Conservation (phyloP, 345 rosid genomes). For the Euphorbia tirucalli region DNA sequence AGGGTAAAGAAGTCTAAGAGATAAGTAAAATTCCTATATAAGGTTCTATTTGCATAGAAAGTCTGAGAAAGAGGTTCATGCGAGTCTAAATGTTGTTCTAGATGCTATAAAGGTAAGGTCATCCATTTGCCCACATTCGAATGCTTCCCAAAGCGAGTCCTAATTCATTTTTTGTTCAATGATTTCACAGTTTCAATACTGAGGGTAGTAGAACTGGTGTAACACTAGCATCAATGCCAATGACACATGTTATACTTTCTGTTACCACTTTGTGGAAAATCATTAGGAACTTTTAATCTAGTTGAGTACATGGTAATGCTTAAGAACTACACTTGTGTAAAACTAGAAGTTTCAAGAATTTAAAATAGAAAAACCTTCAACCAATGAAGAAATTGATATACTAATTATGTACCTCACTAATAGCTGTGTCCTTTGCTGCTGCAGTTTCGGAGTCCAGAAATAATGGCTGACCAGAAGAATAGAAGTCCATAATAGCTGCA, state of each 20-base stretch:
- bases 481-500: constrained; percentile 93
- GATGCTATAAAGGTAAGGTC: not conserved
- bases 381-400: not conserved
- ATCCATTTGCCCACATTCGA: not conserved
- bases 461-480: constrained; percentile 83
- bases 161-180: not conserved
- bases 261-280: too few species aligned
- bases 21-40: too few species aligned
- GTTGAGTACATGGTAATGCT: not conserved
- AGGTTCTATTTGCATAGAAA: too few species aligned
- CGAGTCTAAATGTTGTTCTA: not conserved
- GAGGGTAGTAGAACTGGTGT: not conserved
- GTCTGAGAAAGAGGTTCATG: not conserved
- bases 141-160: not conserved
- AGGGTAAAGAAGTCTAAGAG: not conserved
- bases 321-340: not conserved
- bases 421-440: constrained; percentile 83
- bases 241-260: too few species aligned
- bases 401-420: constrained; percentile 53
- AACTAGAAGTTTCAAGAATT: not conserved
- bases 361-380: not conserved
- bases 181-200: not conserved
- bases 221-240: not conserved
- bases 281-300: not conserved
- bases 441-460: constrained; percentile 70